Evolutionary conservation across 2,329 filamentous ascomycete species (phyloP), one percentile per base, ranked within the genome.

Genomic region (Pleomassaria siparia): DNA sequence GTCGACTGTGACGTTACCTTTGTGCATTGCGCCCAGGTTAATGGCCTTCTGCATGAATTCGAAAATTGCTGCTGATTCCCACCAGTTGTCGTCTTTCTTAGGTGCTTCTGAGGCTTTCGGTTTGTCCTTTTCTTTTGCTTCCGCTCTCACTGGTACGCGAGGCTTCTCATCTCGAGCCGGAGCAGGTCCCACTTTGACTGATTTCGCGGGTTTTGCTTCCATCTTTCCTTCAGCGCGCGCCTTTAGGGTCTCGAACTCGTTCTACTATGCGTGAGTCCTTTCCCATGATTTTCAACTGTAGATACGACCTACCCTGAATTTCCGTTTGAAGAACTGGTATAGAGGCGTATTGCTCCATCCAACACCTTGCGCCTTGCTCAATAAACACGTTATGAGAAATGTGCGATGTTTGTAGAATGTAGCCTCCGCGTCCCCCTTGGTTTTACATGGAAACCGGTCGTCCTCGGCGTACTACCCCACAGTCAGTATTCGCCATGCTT

Each of bases 321-420:
- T 65, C 26, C 60, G 58, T 44, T 63, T 67, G 30, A 77, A 60
- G 37, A 73, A 67, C 37, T 70, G 60, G 50, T 71, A 77, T 2
- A 79, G 48, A 2, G 72, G 67, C 4, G 72, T 75, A 41, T 59
- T 69, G 39, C 62, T 66, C 76, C 76, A 79, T 12, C 62, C 59
- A 18, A 77, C 60, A 13, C 68, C 73, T 37, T 77, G 73, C 33
- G 74, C 72, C 13, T 68, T 66, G 15, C 65, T 69, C 39, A 76
- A 40, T 67, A 79, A 78, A 36, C 68, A 70, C 54, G 72, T 64
- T 4, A 77, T 63, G 42, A 79, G 56, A 48, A 78, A 77, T n/a
- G 69, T 54, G 25, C 66, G 64, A 52, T 74, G 71, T 29, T 60
- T 63, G 36, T 66, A 51, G 30, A 73, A 69, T 43, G 63, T 58